A percentile compares a stretch with the other conserved stretches of the same genome.
Conservation (phyloP, 805 yeast species). For the Candida orba region DNA sequence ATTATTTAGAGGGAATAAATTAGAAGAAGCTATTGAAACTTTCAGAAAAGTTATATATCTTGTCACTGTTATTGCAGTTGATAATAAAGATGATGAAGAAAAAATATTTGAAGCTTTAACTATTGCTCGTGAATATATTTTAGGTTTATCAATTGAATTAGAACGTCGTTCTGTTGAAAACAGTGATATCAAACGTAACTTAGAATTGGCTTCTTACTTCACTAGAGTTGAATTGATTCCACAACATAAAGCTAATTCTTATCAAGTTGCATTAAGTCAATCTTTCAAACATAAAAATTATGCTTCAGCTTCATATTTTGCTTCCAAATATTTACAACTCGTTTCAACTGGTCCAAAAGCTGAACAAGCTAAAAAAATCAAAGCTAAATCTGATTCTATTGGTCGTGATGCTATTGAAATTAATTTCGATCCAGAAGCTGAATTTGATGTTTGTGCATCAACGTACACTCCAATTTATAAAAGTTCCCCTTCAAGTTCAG, state of each 20-base stretch:
- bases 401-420: constrained; percentile 84
- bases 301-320: constrained; percentile 85
- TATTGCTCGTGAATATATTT: constrained; percentile 80
- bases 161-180: constrained; percentile 76
- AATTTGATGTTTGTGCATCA: constrained; percentile 83
- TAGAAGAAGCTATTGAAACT: constrained; percentile 69
- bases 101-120: constrained; percentile 65
- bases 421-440: constrained; percentile 89
- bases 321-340: constrained; percentile 69
- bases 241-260: constrained; percentile 78
- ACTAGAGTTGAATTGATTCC: constrained; percentile 77
- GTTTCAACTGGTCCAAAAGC: constrained; percentile 71
- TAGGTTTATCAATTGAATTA: constrained; percentile 88
- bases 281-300: constrained; percentile 83
- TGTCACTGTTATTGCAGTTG: constrained; percentile 63
- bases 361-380: constrained; percentile 81
- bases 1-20: constrained; percentile 74
- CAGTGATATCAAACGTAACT: constrained; percentile 69
- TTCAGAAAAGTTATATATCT: constrained; percentile 80
- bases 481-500: constrained; percentile 60
- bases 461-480: constrained; percentile 84
- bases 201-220: constrained; percentile 94
- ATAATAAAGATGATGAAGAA: constrained; percentile 65
- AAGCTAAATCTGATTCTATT: constrained; percentile 68
- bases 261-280: constrained; percentile 93